These are phyloP conservation scores for Scedosporium minutisporum DNA, from an alignment of 2,329 filamentous ascomycete species.

Conservation along the genomic window DNA sequence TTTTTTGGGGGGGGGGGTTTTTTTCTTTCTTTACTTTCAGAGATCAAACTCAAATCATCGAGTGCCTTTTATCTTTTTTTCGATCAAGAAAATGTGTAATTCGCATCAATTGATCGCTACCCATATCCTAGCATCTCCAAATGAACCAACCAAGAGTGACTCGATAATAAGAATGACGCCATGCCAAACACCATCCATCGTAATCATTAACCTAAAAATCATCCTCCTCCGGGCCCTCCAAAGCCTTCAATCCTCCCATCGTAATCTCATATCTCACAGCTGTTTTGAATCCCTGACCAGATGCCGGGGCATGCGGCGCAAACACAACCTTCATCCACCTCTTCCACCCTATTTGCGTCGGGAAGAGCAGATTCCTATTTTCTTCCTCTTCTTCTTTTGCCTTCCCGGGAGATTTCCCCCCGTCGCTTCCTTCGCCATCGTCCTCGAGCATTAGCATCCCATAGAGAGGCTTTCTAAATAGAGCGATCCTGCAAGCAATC, in stretches of 20 bases:
- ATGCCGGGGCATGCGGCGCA: conserved; percentile 59
- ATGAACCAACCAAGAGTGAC: too few species aligned
- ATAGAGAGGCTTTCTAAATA: conserved; percentile 61
- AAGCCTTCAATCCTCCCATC: conserved; percentile 47
- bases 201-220: background rate
- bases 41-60: too few species aligned
- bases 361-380: conserved; percentile 12
- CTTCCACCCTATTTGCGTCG: conserved; percentile 50
- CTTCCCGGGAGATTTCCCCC: conserved; percentile 5
- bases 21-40: too few species aligned
- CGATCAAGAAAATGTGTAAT: too few species aligned
- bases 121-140: background rate
- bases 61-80: too few species aligned
- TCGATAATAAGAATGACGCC: too few species aligned
- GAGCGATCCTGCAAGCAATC: conserved; percentile 69
- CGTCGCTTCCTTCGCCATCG: conserved; percentile 30
- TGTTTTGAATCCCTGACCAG: conserved; percentile 34
- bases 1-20: too few species aligned
- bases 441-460: conserved; percentile 27
- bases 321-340: conserved; percentile 86
- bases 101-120: too few species aligned
- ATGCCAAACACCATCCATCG: background rate
- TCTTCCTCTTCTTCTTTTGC: background rate
- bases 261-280: conserved; percentile 68
- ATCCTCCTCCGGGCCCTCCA: conserved; percentile 13